A percentile compares a stretch with the other conserved stretches of the same genome.
Evolutionary conservation across 208 protist species (phyloP).

Genomic region (Trypanosoma avium): DNA sequence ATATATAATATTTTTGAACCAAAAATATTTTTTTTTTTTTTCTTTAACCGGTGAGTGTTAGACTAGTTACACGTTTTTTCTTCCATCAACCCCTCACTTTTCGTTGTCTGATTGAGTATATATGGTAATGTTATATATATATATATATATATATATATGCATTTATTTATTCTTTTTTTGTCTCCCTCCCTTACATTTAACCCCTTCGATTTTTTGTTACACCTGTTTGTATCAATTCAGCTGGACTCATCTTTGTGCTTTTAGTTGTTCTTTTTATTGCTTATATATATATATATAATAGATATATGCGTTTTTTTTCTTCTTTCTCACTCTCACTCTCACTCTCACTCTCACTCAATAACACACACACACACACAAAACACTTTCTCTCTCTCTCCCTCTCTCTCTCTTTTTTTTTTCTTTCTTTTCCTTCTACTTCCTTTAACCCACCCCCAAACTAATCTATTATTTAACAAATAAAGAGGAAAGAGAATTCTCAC

Average conservation of each 20-base stretch:
- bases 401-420: neutral
- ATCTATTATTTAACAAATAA: constrained; percentile 69
- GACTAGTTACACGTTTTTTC: no score
- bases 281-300: no score
- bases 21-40: no score
- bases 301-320: no score
- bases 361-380: neutral
- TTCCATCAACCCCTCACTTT: no score
- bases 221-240: no score
- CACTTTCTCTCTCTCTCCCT: neutral
- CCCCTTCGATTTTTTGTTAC: neutral
- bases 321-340: neutral
- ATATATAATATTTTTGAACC: no score
- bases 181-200: neutral
- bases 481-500: constrained; percentile 76
- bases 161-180: neutral
- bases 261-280: no score
- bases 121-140: no score
- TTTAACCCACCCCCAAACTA: neutral
- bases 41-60: no score
- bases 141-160: neutral
- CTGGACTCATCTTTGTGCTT: no score
- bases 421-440: neutral
- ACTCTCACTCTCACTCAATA: neutral
- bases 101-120: no score